Evolutionary conservation across 768 basidiomycete genomes (phyloP).

Genomic region (Russula emetica): DNA sequence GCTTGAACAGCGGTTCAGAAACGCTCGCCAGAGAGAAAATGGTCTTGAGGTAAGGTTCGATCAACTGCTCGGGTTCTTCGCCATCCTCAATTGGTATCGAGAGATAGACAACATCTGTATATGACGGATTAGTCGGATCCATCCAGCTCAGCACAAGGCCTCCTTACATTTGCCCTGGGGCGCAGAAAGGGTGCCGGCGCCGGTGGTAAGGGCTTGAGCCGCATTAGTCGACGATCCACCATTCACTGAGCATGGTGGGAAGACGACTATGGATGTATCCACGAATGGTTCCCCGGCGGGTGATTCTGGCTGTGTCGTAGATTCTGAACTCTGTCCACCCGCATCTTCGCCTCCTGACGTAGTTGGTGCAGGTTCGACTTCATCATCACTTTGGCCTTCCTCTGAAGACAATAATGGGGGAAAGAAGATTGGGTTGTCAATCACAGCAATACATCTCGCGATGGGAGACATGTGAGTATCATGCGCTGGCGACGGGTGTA

Average conservation of each 20-base stretch:
- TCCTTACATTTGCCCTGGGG: constrained; percentile 69
- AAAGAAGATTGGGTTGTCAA: constrained; percentile 41
- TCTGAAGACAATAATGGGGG: constrained; percentile 33
- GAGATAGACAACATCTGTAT: constrained; percentile 27
- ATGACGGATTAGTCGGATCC: background rate
- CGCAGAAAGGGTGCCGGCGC: constrained; percentile 68
- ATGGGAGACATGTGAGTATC: constrained; percentile 27
- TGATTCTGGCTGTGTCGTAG: background rate
- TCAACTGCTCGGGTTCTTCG: constrained; percentile 25
- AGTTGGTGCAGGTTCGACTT: constrained; percentile 17
- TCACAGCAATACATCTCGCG: constrained; percentile 50
- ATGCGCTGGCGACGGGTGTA: constrained; percentile 1
- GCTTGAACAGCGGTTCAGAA: constrained; percentile 21
- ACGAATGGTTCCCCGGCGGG: constrained; percentile 28
- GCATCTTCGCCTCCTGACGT: constrained; percentile 13
- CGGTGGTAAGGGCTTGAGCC: constrained; percentile 61
- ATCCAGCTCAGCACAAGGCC: background rate
- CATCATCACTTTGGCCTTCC: constrained; percentile 30
- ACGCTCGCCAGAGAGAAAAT: constrained; percentile 20
- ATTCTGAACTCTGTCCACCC: background rate
- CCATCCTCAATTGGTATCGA: constrained; percentile 20
- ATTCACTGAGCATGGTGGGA: constrained; percentile 60
- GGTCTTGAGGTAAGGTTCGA: constrained; percentile 33
- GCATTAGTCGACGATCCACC: constrained; percentile 44
- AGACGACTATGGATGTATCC: constrained; percentile 69